These are phyloP conservation scores for Beta lomatogona DNA, from an alignment of 179 eudicot species.

Conservation along the genomic window DNA sequence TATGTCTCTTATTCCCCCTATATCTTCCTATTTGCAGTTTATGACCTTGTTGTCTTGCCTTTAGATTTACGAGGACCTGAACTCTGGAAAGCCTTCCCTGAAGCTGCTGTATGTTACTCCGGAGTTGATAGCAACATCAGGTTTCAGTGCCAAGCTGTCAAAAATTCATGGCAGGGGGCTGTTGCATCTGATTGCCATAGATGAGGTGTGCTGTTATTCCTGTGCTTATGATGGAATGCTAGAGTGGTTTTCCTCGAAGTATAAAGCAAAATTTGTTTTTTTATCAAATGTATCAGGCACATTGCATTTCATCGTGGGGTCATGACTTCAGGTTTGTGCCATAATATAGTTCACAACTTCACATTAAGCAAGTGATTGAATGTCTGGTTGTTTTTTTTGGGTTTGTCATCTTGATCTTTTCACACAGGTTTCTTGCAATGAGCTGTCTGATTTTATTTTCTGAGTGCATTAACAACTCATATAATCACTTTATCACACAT, in stretches of 20 bases:
- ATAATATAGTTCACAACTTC: not conserved
- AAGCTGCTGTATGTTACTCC: slow-evolving; percentile 94
- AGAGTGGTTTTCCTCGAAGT: slow-evolving; percentile 2
- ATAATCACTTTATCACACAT: not conserved
- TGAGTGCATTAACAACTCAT: not conserved
- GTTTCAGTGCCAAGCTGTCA: slow-evolving; percentile 70
- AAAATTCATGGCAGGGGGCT: slow-evolving; percentile 82
- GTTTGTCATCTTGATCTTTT: not conserved
- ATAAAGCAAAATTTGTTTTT: slow-evolving; percentile 15
- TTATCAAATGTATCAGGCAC: slow-evolving; percentile 63
- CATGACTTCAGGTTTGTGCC: slow-evolving; percentile 85
- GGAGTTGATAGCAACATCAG: slow-evolving; percentile 86
- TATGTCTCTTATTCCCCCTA: slow-evolving; percentile 8
- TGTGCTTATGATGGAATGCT: slow-evolving; percentile 15
- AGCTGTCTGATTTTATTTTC: not conserved
- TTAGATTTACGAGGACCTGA: slow-evolving; percentile 89
- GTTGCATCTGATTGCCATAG: slow-evolving; percentile 89
- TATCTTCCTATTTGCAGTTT: slow-evolving; percentile 3
- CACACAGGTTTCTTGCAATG: slow-evolving; percentile 5
- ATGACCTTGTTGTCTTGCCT: slow-evolving; percentile 18
- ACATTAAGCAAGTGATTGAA: not conserved
- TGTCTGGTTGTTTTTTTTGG: not conserved
- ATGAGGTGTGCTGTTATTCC: slow-evolving; percentile 61
- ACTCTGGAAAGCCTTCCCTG: slow-evolving; percentile 77
- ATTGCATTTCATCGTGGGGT: slow-evolving; percentile 96